Evolutionary conservation across 306 rosid genomes (phyloP), one percentile per base, ranked within the genome.

Genomic region (Prunus dulcis): DNA sequence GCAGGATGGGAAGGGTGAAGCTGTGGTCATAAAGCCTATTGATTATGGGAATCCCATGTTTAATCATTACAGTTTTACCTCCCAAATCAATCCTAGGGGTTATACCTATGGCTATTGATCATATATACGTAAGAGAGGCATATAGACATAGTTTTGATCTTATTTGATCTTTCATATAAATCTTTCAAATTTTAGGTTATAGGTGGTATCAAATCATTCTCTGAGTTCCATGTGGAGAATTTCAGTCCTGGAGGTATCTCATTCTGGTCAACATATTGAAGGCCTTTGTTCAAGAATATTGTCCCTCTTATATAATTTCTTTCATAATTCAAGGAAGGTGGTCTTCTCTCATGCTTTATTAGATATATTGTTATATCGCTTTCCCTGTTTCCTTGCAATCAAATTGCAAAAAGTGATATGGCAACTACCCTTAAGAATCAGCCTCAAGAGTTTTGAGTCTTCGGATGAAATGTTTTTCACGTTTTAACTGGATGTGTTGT

Each of bases 21-120:
- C 84, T 14, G 85, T 71, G 67, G 85, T 85, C 55, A 82, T 89
- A 78, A 89, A 88, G 82, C 93, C 93, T 30, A 85, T 89, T 76
- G 65, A 91, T 62, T 89, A 93, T 68, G 93, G 86, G 25, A 82
- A 82, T 34, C 83, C 93, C 72, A 23, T 80, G 80, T 87, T 74
- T 64, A 85, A 86, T 64, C 87, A 84, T 77, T 83, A 77, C 82
- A 85, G 84, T 76, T 60, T 93, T 69, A 80, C 87, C 53, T 77
- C 91, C 51, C 72, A 88, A 70, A 71, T 74, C 78, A 80, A 64
- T 80, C 79, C 49, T 30, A 68, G 69, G 83, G 89, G 91, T 67
- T 86, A 90, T 77, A 50, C 73, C 80, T 65, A 76, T 68, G 87
- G 77, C 60, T 86, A 84, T 47, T 89, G 78, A 90, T 82, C 78